Conservation (phyloP, 805 yeast species). For the Isabelozyma gotoi region DNA sequence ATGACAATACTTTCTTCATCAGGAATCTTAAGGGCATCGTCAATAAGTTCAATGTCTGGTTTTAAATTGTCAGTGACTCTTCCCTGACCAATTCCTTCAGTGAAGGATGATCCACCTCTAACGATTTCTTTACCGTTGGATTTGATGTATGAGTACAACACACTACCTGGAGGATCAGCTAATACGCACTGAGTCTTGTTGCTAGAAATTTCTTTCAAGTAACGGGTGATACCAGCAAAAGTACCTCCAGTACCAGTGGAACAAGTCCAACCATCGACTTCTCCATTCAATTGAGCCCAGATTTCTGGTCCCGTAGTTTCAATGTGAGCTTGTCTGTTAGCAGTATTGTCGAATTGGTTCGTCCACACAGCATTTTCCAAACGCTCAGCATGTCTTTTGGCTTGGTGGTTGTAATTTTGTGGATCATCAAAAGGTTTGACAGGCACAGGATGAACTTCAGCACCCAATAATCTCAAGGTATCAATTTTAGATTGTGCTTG, state of each 20-base stretch:
- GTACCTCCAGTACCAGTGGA: constrained; percentile 95
- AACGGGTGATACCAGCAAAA: constrained; percentile 81
- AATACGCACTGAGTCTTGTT: constrained; percentile 63
- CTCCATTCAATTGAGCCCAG: constrained; percentile 78
- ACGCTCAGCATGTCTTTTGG: constrained; percentile 76
- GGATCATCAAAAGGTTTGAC: constrained; percentile 84
- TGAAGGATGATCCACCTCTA: constrained; percentile 80
- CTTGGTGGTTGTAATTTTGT: constrained; percentile 82
- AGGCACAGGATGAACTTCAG: constrained; percentile 86
- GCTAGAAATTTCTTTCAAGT: constrained; percentile 65
- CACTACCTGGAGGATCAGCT: constrained; percentile 95
- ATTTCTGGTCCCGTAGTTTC: constrained; percentile 93
- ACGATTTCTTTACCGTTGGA: constrained; percentile 67
- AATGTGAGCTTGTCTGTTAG: constrained; percentile 85
- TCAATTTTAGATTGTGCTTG: constrained; percentile 81
- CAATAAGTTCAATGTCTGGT: constrained; percentile 70
- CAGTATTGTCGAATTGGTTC: constrained; percentile 85
- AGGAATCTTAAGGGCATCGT: constrained; percentile 76
- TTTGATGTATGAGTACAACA: constrained; percentile 73
- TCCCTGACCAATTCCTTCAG: constrained; percentile 97
- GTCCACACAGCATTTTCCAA: constrained; percentile 87
- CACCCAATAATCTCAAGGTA: constrained; percentile 72
- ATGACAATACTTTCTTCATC: constrained; percentile 81
- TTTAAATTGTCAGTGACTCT: constrained; percentile 81
- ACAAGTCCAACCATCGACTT: constrained; percentile 83